These are phyloP conservation scores for Neopestalotiopsis sp. DNA, from an alignment of 2,329 filamentous ascomycete species.

Conservation along the genomic window DNA sequence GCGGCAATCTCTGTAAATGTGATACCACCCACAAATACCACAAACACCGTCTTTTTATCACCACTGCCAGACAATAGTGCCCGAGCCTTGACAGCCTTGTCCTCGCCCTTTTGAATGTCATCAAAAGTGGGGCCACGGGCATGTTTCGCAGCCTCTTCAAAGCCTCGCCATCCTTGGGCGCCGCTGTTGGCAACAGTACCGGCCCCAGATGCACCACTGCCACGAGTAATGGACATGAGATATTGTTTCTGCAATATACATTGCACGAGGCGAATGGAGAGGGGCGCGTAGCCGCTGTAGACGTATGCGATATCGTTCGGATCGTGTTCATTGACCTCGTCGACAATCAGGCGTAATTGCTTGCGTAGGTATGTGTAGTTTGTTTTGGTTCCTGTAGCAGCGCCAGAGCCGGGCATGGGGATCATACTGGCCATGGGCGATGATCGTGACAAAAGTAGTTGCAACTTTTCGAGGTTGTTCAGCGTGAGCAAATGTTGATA, in stretches of 20 bases:
- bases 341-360: slow-evolving; percentile 85
- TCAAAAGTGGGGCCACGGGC: slow-evolving; percentile 90
- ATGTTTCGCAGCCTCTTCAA: slow-evolving; percentile 90
- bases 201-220: slow-evolving; percentile 56
- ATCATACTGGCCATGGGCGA: slow-evolving; percentile 83
- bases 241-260: slow-evolving; percentile 91
- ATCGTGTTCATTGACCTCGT: slow-evolving; percentile 94
- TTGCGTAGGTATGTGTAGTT: slow-evolving; percentile 92
- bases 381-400: slow-evolving; percentile 71
- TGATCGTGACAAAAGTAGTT: slow-evolving; percentile 78
- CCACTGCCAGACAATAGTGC: slow-evolving; percentile 78
- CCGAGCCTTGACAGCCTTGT: slow-evolving; percentile 87
- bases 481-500: slow-evolving; percentile 94
- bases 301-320: slow-evolving; percentile 97
- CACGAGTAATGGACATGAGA: slow-evolving; percentile 72
- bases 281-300: slow-evolving; percentile 94
- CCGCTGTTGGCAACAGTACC: slow-evolving; percentile 57
- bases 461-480: slow-evolving; percentile 84
- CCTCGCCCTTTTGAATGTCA: slow-evolving; percentile 87
- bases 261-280: slow-evolving; percentile 90
- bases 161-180: slow-evolving; percentile 86
- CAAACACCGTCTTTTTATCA: slow-evolving; percentile 83
- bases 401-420: slow-evolving; percentile 68
- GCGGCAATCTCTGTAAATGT: slow-evolving; percentile 97
- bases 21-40: slow-evolving; percentile 98